Conservation (phyloP, 2,329 filamentous ascomycete genomes). For the Aspergillus caelatus region DNA sequence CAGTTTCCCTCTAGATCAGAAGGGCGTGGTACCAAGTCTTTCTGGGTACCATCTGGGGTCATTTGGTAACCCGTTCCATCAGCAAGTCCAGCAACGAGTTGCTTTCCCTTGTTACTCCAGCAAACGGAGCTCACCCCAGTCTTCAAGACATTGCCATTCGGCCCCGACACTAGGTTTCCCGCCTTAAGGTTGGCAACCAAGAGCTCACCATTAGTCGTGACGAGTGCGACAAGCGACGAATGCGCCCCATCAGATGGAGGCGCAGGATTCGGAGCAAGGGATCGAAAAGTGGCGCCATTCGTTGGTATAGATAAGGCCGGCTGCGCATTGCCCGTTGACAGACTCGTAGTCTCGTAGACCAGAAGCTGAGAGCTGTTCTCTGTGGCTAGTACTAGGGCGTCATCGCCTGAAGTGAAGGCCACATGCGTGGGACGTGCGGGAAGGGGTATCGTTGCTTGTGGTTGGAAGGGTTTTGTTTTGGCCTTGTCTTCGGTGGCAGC, state of each 20-base stretch:
- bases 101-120: slow-evolving; percentile 94
- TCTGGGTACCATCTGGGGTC: slow-evolving; percentile 75
- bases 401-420: slow-evolving; percentile 87
- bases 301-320: slow-evolving; percentile 76
- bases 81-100: slow-evolving; percentile 81
- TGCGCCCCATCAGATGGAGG: slow-evolving; percentile 49
- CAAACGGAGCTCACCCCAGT: slow-evolving; percentile 78
- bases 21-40: slow-evolving; percentile 78
- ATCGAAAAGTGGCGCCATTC: slow-evolving; percentile 71
- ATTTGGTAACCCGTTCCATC: slow-evolving; percentile 83
- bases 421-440: slow-evolving; percentile 82
- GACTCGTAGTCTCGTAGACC: slow-evolving; percentile 74
- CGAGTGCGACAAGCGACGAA: slow-evolving; percentile 74
- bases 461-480: slow-evolving; percentile 70
- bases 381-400: slow-evolving; percentile 78
- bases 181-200: slow-evolving; percentile 80
- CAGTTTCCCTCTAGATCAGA: slow-evolving; percentile 65
- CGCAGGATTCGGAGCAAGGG: slow-evolving; percentile 78
- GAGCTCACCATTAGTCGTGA: slow-evolving; percentile 79
- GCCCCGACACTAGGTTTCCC: slow-evolving; percentile 58
- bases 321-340: slow-evolving; percentile 68
- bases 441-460: slow-evolving; percentile 72
- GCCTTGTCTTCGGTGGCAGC: slow-evolving; percentile 59
- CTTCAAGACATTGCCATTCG: slow-evolving; percentile 69
- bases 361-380: slow-evolving; percentile 80